Evolutionary conservation across 345 rosid species (phyloP).

Genomic region (Acer saccharum): DNA sequence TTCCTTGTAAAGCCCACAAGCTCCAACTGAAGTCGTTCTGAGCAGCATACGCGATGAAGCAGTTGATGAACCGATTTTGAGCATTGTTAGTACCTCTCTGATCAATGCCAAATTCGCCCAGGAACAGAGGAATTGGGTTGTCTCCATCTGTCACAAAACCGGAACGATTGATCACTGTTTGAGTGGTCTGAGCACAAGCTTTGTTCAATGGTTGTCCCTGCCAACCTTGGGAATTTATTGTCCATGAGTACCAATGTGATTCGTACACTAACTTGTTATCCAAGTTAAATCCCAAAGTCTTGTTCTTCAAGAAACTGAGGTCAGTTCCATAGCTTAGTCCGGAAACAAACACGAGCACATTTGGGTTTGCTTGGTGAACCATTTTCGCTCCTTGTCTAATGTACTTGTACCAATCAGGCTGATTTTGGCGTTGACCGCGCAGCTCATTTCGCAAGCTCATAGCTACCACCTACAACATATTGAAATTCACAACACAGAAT

Average conservation of each 20-base stretch:
- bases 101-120: constrained; percentile 51
- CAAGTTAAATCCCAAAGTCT: constrained; percentile 27
- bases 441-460: constrained; percentile 52
- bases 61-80: constrained; percentile 41
- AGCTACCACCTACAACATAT: constrained; percentile 31
- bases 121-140: constrained; percentile 33
- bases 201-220: constrained; percentile 31
- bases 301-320: constrained; percentile 30
- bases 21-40: constrained; percentile 48
- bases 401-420: constrained; percentile 45
- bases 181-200: constrained; percentile 21
- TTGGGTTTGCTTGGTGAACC: constrained; percentile 46
- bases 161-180: not conserved
- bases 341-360: constrained; percentile 44
- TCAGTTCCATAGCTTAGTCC: constrained; percentile 43
- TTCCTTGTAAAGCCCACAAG: constrained; percentile 46
- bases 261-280: constrained; percentile 44
- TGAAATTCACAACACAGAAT: not conserved
- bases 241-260: constrained; percentile 42
- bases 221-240: constrained; percentile 28
- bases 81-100: constrained; percentile 17
- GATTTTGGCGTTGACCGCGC: constrained; percentile 45
- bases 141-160: constrained; percentile 17
- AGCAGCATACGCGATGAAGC: constrained; percentile 39
- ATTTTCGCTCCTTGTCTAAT: constrained; percentile 32